Base-by-base conservation (phyloP, 768 basidiomycete genomes). In the Rhizopogon roseolus region DNA sequence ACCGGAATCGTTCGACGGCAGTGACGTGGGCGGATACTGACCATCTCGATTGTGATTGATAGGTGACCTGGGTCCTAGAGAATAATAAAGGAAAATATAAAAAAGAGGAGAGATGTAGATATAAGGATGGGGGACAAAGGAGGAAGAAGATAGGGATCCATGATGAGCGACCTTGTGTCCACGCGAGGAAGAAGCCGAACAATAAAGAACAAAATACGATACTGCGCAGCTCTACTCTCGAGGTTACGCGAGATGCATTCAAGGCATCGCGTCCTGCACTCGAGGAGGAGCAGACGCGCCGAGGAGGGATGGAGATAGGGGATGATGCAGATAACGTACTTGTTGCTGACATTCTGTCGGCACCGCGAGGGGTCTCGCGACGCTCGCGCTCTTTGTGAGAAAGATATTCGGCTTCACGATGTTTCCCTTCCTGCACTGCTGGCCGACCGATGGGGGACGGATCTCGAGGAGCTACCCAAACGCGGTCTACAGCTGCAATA, bases 241-340 rank as follows among this genome's bases (percentile, higher is more conserved):
- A 75, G 74, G 75, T 66, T 73, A 74, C 71, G 64, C 71, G 51
- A 73, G 72, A 76, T 69, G 64, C 60, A 59, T 64, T 67, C 67
- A 54, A 65, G 53, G 55, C 55, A 63, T 63, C 62, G 37, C 52
- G 70, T 60, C 66, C 66, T 70, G 63, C 64, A 63, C 70, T 66
- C 65, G 59, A 69, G 70, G 70, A 69, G 68, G 74, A 75, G 70
- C 60, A 63, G 60, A 59, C 54, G 61, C 65, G 70, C 67, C 67
- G 62, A 63, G 68, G 68, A 64, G 61, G 61, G 68, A 67, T 64
- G 59, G 57, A 62, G 64, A 48, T 52, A 59, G 67, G 69, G 64
- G 66, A 73, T 62, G 71, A 75, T 67, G 75, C 69, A 64, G 72
- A 76, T 66, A 76, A 76, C 75, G 75, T 76, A 76, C 74, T 75